Conservation (phyloP, 2,329 filamentous ascomycete species). For the Cadophora luteo-olivacea region DNA sequence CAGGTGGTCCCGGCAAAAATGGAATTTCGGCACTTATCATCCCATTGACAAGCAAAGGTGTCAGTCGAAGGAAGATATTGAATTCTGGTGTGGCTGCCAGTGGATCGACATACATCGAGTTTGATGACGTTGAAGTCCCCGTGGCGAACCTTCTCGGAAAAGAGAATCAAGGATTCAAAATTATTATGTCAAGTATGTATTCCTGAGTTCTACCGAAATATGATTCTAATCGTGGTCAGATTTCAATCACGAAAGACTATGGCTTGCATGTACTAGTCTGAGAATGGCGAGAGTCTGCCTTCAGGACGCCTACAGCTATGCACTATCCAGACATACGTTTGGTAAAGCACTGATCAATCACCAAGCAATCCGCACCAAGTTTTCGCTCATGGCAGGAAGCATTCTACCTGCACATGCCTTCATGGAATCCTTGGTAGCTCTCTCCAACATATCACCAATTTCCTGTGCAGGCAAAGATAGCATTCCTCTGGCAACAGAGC, state of each 20-base stretch:
- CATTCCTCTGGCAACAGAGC: conserved; percentile 52
- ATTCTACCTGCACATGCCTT: conserved; percentile 85
- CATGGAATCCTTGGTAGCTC: conserved; percentile 25
- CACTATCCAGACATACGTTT: conserved; percentile 92
- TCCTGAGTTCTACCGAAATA: not conserved
- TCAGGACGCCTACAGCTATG: conserved; percentile 93
- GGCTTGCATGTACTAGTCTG: conserved; percentile 93
- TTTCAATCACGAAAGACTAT: conserved; percentile 97
- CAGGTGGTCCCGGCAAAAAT: conserved; percentile 85
- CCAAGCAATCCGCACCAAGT: conserved; percentile 92
- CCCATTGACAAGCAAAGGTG: conserved; percentile 56
- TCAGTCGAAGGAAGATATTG: not conserved
- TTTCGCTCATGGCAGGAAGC: conserved; percentile 88
- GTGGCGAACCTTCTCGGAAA: conserved; percentile 96
- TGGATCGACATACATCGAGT: conserved; percentile 86
- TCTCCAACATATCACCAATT: conserved; percentile 73
- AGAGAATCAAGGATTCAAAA: conserved; percentile 93
- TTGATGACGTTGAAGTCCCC: conserved; percentile 97
- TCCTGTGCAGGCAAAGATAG: not conserved
- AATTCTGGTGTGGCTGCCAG: not conserved
- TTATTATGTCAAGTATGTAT: conserved; percentile 47
- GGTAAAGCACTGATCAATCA: conserved; percentile 95
- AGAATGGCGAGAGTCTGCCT: conserved; percentile 94
- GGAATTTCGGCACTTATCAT: conserved; percentile 89
- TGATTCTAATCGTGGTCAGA: conserved; percentile 57